Base-by-base conservation (phyloP, 176 grass and related monocot genomes). In the Musa itinerans region DNA sequence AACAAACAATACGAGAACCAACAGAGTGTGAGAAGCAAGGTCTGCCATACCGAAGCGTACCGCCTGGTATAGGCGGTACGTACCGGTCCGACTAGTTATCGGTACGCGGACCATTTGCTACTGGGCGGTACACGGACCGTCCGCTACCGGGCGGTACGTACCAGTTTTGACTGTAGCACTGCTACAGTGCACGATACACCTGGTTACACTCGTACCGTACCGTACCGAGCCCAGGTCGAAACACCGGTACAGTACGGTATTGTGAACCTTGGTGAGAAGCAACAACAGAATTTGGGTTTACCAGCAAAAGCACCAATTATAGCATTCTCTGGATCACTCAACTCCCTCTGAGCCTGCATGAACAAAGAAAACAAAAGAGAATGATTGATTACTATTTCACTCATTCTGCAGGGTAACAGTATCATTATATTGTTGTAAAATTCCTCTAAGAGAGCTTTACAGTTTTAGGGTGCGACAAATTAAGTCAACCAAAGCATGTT, bases 281-380 rank as follows among this genome's bases (percentile, higher is more conserved):
- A 23, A 24, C 9, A 2, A 56, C 17, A 50, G 3, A 24, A 63
- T 75, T 78, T 49, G 1, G 10, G 54, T 63, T 11, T 89, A 93
- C 90, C 94, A 51, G 94, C 90, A 78, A 89, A 93, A 81, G 94
- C 94, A 74, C 94, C 94, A 78, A 98, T 98, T 52, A 98, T 66
- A 71, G 94, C 94, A 93, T 91, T 98, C 53, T 98, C 94, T 71
- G 88, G 87, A 85, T 93, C 94, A 81, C 86, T 93, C 80, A 98
- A 72, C 73, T 98, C 94, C 81, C 94, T 79, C 68, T 74, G 91
- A 23, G 88, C 90, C 94, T 98, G 69, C 1, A 87, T 74, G 23
- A 54, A 55, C 10, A 26, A 57, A 17, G 72, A 57, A 61, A 70
- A 51, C 16, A 59, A 50, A 70, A 25, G 10, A 51, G 43, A 69